Evolutionary conservation across 2,329 filamentous ascomycete species (phyloP), one percentile per base, ranked within the genome.

Genomic region (Arthrobotrys conoides): DNA sequence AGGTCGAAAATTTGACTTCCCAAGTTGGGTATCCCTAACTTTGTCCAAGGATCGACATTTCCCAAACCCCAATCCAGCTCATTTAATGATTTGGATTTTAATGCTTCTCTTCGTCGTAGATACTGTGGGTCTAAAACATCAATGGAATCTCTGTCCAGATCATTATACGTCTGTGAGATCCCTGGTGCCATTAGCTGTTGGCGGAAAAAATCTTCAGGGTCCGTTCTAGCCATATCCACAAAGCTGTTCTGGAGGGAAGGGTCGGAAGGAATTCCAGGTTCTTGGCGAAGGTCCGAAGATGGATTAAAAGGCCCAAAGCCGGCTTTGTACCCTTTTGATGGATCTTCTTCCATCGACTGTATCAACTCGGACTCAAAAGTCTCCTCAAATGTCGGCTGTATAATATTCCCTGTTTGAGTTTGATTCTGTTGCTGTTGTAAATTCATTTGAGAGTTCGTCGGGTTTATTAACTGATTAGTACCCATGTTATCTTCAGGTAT

Each of bases 1-100:
- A 61, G 8, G 22, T 61, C 55, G 10, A 61, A 44, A 44, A 3
- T 30, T 6, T 38, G 53, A 8, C 36, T 44, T 10, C 33, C 36
- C 3, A 8, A 16, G 24, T 22, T 14, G 8, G 16, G 18, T n/a
- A 41, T 9, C 12, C 14, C 3, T 24, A 41, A 61, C 9, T n/a
- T 1, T 8, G 9, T 18, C 30, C n/a, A 18, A 61, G 8, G 2
- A 8, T 61, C n/a, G 9, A 24, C 18, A 24, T 41, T n/a, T 4
- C 36, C 36, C 16, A 41, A 41, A 10, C n/a, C 55, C 33, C n/a
- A 61, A 24, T 61, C 55, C 5, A 61, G 24, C 5, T 61, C 55
- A n/a, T 24, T 61, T 8, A 61, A n/a, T 8, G 55, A 61, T 33
- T 61, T 61, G 9, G 55, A 61, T 18, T 44, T 61, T 8, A 61